Evolutionary conservation across 75 land plant species (phyloP).

Genomic region (Cryptomeria japonica): DNA sequence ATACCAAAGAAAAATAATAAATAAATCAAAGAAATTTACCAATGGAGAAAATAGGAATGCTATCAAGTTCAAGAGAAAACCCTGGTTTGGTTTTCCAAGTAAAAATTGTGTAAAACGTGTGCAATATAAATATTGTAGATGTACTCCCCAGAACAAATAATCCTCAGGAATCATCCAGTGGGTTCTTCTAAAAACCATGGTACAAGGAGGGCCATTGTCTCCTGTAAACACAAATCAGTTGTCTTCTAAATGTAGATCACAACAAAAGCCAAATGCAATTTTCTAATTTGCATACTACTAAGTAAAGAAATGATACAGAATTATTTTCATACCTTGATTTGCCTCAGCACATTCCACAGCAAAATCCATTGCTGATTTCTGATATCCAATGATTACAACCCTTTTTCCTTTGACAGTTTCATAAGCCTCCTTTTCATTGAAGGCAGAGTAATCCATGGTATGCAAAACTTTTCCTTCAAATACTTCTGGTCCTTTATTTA

Average conservation of each 20-base stretch:
- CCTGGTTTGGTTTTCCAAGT: slow-evolving; percentile 53
- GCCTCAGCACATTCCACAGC: slow-evolving; percentile 79
- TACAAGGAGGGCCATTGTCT: slow-evolving; percentile 64
- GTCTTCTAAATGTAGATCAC: neutral
- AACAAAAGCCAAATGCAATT: neutral
- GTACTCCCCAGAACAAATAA: slow-evolving; percentile 57
- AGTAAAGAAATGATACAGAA: neutral
- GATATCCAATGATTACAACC: slow-evolving; percentile 68
- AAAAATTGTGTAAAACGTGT: slow-evolving; percentile 64
- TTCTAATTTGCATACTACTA: neutral
- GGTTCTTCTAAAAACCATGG: slow-evolving; percentile 66
- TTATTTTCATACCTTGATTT: slow-evolving; percentile 59
- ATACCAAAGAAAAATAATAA: neutral
- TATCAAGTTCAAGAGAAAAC: slow-evolving; percentile 26
- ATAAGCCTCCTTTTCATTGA: slow-evolving; percentile 33
- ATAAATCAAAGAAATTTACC: slow-evolving; percentile 28
- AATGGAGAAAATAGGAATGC: slow-evolving; percentile 45
- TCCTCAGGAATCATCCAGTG: slow-evolving; percentile 68
- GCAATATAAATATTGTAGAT: slow-evolving; percentile 46
- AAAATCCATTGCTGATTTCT: slow-evolving; percentile 78
- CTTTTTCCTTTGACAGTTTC: slow-evolving; percentile 56
- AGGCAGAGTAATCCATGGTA: slow-evolving; percentile 63
- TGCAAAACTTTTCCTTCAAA: slow-evolving; percentile 74
- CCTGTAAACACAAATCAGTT: slow-evolving; percentile 23
- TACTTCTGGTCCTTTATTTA: slow-evolving; percentile 55